Evolutionary conservation across 1,284 basidiomycete species (phyloP).

Genomic region (Ustilago vetiveriae): DNA sequence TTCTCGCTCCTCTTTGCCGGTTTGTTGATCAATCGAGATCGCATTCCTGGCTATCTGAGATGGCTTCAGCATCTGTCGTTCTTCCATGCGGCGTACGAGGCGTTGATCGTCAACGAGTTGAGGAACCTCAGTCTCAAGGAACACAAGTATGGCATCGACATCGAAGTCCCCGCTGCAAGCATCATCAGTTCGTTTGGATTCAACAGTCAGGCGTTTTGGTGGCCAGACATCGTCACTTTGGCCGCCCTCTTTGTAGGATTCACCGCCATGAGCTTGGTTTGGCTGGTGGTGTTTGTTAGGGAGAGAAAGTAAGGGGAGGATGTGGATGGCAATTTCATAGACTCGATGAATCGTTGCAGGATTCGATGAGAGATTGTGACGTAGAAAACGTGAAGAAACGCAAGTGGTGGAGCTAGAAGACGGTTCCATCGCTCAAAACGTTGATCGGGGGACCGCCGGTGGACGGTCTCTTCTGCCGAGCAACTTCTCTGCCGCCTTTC

Average conservation of each 20-base stretch:
- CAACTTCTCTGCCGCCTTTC: constrained; percentile 90
- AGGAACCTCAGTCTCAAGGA: constrained; percentile 92
- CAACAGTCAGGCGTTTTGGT: constrained; percentile 54
- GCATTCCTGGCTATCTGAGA: constrained; percentile 76
- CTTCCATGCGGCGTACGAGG: constrained; percentile 99
- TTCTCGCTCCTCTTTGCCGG: constrained; percentile 94
- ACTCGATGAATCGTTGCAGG: no score
- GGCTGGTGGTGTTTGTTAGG: constrained; percentile 47
- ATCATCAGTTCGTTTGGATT: constrained; percentile 56
- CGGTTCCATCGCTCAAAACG: constrained; percentile 42
- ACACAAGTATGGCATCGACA: constrained; percentile 58
- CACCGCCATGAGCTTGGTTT: constrained; percentile 17
- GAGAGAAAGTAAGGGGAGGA: constrained; percentile 38
- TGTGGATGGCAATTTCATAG: no score
- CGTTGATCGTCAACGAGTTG: constrained; percentile 91
- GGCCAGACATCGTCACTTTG: constrained; percentile 46
- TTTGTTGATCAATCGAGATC: constrained; percentile 90
- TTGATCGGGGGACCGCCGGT: constrained; percentile 83
- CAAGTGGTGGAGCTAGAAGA: constrained; percentile 8
- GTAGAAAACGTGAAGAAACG: no score
- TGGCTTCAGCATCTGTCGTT: constrained; percentile 93
- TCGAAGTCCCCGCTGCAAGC: constrained; percentile 54
- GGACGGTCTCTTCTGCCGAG: constrained; percentile 77
- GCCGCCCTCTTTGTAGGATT: constrained; percentile 34
- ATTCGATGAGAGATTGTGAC: no score